phyloP scores from a whole-genome alignment of 2,329 filamentous ascomycete genomes.

The Paecilomyces dactylethromorphus region DNA sequence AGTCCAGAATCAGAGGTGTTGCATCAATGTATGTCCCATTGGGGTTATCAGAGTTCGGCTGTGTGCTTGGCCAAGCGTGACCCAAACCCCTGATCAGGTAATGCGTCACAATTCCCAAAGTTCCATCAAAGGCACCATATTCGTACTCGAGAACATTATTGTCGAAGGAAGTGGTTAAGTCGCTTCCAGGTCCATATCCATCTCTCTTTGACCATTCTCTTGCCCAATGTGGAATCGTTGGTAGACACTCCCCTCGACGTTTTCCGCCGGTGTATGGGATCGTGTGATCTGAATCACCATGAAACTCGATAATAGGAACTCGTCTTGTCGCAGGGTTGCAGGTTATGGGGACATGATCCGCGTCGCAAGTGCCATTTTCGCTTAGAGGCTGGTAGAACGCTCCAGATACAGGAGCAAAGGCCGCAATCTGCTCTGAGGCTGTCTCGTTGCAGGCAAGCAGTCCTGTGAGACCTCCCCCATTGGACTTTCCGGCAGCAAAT shows the following conservation, averaged over 20 bases:
- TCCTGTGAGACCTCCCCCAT: constrained; percentile 47
- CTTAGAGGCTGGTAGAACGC: constrained; percentile 34
- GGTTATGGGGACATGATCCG: constrained; percentile 9
- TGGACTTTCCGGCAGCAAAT: constrained; percentile 48
- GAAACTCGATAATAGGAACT: constrained; percentile 39
- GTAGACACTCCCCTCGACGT: constrained; percentile 11
- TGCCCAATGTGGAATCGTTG: constrained; percentile 14
- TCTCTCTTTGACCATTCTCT: constrained; percentile 20
- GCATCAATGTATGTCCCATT: constrained; percentile 12
- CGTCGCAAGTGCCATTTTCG: constrained; percentile 10
- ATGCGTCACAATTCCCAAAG: constrained; percentile 7
- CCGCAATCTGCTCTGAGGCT: constrained; percentile 39
- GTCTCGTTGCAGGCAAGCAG: constrained; percentile 42
- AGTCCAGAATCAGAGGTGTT: constrained; percentile 13
- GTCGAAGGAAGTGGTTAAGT: constrained; percentile 1
- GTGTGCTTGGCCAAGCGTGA: constrained; percentile 15
- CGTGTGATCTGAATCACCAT: constrained; percentile 35
- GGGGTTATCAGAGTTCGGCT: constrained; percentile 11
- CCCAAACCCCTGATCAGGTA: constrained; percentile 9
- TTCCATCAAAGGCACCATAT: constrained; percentile 3
- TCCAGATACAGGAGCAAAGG: constrained; percentile 44
- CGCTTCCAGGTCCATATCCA: constrained; percentile 5
- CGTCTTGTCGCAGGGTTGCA: constrained; percentile 20
- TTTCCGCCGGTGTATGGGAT: constrained; percentile 35
- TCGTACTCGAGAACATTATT: constrained; percentile 5